Percentiles rank a stretch among this genome's conserved stretches.
Evolutionary conservation across 305 asterid genomes (phyloP).

Genomic region (Petunia hybrid): DNA sequence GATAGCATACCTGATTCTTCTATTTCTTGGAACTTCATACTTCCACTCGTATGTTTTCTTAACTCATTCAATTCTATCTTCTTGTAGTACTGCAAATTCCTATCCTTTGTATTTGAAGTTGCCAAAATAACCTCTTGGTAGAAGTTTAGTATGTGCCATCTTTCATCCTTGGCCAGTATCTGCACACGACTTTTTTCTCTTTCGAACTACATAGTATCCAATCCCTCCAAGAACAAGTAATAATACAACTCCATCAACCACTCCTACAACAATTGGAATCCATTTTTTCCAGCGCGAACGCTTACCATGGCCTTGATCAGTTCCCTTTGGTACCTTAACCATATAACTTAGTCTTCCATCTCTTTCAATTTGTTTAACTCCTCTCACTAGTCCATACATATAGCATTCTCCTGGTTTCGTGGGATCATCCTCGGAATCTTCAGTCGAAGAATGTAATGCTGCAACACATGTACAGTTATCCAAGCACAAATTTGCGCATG

Average conservation of each 20-base stretch:
- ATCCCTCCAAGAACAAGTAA: constrained; percentile 67
- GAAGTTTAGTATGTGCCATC: constrained; percentile 1
- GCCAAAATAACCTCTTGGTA: background rate
- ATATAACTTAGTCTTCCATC: constrained; percentile 48
- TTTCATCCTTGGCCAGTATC: background rate
- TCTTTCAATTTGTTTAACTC: constrained; percentile 61
- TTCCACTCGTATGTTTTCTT: background rate
- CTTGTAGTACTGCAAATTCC: background rate
- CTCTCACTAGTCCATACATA: constrained; percentile 61
- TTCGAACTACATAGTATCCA: constrained; percentile 58
- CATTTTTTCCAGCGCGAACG: constrained; percentile 66
- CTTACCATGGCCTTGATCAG: constrained; percentile 41
- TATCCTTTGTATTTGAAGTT: constrained; percentile 16
- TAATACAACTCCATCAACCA: constrained; percentile 73
- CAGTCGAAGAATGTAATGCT: constrained; percentile 47
- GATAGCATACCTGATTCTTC: background rate
- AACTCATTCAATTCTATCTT: background rate
- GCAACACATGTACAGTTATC: constrained; percentile 73
- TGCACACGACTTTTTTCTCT: constrained; percentile 45
- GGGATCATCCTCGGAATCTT: background rate
- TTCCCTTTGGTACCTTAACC: constrained; percentile 69
- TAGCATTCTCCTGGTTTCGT: constrained; percentile 46
- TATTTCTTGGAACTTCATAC: background rate
- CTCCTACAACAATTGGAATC: constrained; percentile 63
- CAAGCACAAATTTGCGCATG: constrained; percentile 56